A percentile compares a stretch with the other conserved stretches of the same genome.
phyloP scores from a whole-genome alignment of 2,329 filamentous ascomycete genomes.

The Lecanicillium sp. region DNA sequence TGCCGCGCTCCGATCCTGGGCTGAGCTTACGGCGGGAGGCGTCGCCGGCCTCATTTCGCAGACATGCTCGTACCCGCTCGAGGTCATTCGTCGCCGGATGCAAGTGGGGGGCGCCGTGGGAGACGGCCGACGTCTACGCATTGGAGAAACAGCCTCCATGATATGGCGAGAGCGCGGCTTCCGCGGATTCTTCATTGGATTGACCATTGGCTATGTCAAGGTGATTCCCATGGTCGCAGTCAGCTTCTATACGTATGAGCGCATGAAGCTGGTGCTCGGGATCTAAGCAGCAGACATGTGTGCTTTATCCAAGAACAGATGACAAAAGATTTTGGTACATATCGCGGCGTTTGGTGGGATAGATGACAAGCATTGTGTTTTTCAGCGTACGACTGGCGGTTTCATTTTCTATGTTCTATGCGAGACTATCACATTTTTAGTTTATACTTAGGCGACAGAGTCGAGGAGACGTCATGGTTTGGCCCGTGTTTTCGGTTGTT shows the following conservation, averaged over 20 bases:
- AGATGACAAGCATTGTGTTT: too few relatives aligned
- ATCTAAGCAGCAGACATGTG: slow-evolving; percentile 38
- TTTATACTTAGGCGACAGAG: too few relatives aligned
- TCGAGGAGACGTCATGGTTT: too few relatives aligned
- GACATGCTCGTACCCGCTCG: slow-evolving; percentile 86
- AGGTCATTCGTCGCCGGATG: slow-evolving; percentile 89
- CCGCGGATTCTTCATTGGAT: slow-evolving; percentile 81
- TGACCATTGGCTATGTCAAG: slow-evolving; percentile 94
- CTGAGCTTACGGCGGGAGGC: slow-evolving; percentile 78
- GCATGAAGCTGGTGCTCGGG: slow-evolving; percentile 54
- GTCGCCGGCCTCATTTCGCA: slow-evolving; percentile 84
- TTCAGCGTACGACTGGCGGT: too few relatives aligned
- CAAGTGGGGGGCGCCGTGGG: slow-evolving; percentile 93
- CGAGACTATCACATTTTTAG: too few relatives aligned
- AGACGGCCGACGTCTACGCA: slow-evolving; percentile 71
- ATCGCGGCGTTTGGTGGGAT: slow-evolving; percentile 15
- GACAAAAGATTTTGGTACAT: slow-evolving; percentile 6
- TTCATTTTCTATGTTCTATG: too few relatives aligned
- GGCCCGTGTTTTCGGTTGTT: too few relatives aligned
- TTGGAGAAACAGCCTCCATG: slow-evolving; percentile 68
- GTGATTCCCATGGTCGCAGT: slow-evolving; percentile 80
- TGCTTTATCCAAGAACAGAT: neutral
- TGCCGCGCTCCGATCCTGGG: slow-evolving; percentile 72
- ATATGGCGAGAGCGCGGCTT: slow-evolving; percentile 72
- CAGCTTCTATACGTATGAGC: slow-evolving; percentile 59